Percentiles rank a stretch among this genome's conserved stretches.
These are phyloP conservation scores for Scedosporium aurantiacum DNA, from an alignment of 2,329 filamentous ascomycete species.

Conservation along the genomic window DNA sequence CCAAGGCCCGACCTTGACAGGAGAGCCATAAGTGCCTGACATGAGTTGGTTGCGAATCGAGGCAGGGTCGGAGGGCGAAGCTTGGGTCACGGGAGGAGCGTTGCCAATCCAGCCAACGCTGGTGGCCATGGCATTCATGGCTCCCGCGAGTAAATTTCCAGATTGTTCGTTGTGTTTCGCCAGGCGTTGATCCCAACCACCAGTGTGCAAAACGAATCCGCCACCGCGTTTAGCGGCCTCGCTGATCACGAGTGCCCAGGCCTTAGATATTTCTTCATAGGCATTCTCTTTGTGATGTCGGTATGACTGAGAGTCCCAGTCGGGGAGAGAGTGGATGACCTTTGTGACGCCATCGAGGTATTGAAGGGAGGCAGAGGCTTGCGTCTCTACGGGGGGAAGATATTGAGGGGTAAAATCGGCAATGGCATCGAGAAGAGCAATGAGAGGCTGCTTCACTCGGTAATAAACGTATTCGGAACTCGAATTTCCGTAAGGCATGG, in stretches of 20 bases:
- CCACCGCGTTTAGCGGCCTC: conserved; percentile 86
- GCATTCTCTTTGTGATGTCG: conserved; percentile 90
- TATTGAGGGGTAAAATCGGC: conserved; percentile 94
- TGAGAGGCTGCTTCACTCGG: conserved; percentile 70
- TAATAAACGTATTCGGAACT: conserved; percentile 93
- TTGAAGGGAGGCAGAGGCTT: conserved; percentile 70
- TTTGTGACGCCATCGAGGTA: conserved; percentile 87
- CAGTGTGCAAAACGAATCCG: conserved; percentile 79
- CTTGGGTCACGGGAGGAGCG: conserved; percentile 7
- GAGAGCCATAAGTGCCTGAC: conserved; percentile 46
- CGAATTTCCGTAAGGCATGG: conserved; percentile 77
- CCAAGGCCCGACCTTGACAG: conserved; percentile 53
- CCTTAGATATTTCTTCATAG: conserved; percentile 90
- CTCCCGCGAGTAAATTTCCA: conserved; percentile 67
- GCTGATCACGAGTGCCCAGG: conserved; percentile 83
- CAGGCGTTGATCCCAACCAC: conserved; percentile 84
- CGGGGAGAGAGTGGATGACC: conserved; percentile 76
- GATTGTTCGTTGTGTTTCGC: conserved; percentile 80
- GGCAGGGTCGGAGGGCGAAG: conserved; percentile 29
- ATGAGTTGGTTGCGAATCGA: conserved; percentile 54
- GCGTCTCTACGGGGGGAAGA: conserved; percentile 78
- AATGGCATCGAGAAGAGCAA: conserved; percentile 75
- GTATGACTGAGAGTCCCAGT: conserved; percentile 83
- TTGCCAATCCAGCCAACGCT: conserved; percentile 69
- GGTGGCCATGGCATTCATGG: conserved; percentile 63